A percentile compares a stretch with the other conserved stretches of the same genome.
Conservation (phyloP, 805 yeast genomes). For the Millerozyma miso region DNA sequence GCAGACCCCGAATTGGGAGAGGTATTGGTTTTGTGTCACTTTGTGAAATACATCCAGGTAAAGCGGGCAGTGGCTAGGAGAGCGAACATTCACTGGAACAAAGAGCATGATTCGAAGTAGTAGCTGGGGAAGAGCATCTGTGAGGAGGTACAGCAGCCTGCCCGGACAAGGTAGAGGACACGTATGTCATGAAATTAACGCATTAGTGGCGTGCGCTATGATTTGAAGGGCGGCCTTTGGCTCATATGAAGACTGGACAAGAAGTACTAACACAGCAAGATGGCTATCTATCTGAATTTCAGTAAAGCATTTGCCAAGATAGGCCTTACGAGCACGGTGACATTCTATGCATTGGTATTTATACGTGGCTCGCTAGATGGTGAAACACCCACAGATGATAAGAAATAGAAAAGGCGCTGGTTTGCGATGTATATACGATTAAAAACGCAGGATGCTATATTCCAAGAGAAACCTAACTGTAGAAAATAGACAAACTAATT, state of each 20-base stretch:
- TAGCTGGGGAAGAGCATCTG: background rate
- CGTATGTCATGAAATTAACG: background rate
- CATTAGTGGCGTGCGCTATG: no score
- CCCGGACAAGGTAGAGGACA: background rate
- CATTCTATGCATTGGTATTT: constrained; percentile 12
- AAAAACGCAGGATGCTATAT: background rate
- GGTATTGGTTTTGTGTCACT: background rate
- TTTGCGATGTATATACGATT: background rate
- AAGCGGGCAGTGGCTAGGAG: no score
- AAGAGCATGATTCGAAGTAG: background rate
- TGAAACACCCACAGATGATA: background rate
- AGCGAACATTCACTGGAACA: background rate
- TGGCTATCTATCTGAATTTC: constrained; percentile 12
- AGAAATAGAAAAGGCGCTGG: background rate
- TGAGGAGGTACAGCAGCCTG: background rate
- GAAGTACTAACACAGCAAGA: background rate
- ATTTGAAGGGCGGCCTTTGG: no score
- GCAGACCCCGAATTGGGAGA: background rate
- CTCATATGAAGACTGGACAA: no score
- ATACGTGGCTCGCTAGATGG: constrained; percentile 8
- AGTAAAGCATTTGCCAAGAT: constrained; percentile 14
- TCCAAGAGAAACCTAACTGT: background rate
- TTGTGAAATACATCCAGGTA: background rate
- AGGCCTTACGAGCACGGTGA: constrained; percentile 10
- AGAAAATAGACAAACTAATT: background rate